Conservation (phyloP, 2,329 filamentous ascomycete genomes). For the Fusarium sp. region DNA sequence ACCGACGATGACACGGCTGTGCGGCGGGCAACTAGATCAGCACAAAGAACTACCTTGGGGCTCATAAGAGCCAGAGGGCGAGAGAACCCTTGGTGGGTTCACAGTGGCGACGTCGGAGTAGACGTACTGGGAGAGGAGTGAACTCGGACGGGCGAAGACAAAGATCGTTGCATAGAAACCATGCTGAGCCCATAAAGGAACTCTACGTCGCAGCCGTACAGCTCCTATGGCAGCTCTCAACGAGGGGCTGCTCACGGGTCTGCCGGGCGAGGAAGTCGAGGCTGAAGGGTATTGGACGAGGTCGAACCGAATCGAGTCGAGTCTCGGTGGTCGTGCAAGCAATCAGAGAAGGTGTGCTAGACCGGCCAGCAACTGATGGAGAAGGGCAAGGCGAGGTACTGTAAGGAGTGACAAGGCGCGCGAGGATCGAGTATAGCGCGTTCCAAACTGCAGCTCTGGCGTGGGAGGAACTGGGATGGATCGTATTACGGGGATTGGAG, state of each 20-base stretch:
- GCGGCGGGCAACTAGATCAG: constrained; percentile 44
- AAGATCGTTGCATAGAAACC: constrained; percentile 72
- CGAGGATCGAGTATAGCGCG: constrained; percentile 31
- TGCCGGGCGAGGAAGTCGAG: constrained; percentile 26
- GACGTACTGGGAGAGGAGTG: constrained; percentile 71
- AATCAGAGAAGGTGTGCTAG: constrained; percentile 24
- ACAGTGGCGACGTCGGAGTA: constrained; percentile 27
- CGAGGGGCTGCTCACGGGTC: constrained; percentile 41
- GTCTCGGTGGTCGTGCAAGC: constrained; percentile 13
- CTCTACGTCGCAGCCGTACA: constrained; percentile 48
- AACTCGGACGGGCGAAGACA: constrained; percentile 71
- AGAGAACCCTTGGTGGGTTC: not conserved
- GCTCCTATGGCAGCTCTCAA: constrained; percentile 49
- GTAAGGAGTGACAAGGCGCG: constrained; percentile 30
- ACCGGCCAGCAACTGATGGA: constrained; percentile 35
- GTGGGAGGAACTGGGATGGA: constrained; percentile 19
- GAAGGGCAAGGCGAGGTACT: constrained; percentile 7
- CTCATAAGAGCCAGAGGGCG: not conserved
- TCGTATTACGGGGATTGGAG: constrained; percentile 34
- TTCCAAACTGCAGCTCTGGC: constrained; percentile 24
- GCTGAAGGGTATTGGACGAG: constrained; percentile 11
- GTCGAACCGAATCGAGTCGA: constrained; percentile 7
- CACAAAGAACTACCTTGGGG: constrained; percentile 21
- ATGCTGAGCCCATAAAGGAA: constrained; percentile 63
- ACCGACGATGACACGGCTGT: constrained; percentile 50